Conservation (phyloP, 306 rosid genomes). For the Gastrolobium bilobum region DNA sequence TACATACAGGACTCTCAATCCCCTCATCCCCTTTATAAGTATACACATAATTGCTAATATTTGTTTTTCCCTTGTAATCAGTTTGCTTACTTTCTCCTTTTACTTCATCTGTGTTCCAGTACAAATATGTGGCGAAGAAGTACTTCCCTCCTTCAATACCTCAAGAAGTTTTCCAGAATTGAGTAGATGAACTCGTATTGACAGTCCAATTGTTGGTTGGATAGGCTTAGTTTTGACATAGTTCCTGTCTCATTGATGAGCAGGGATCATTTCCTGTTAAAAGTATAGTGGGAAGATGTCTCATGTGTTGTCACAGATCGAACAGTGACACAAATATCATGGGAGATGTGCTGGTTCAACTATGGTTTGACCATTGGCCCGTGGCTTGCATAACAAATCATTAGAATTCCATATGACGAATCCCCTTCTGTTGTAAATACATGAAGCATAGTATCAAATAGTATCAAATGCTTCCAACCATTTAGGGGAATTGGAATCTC, state of each 20-base stretch:
- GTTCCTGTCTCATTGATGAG: slow-evolving; percentile 6
- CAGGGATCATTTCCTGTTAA: slow-evolving; percentile 31
- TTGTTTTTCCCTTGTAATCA: not conserved
- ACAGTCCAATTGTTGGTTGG: slow-evolving; percentile 48
- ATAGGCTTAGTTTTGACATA: slow-evolving; percentile 54
- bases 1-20: too few relatives aligned
- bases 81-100: not conserved
- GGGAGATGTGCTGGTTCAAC: slow-evolving; percentile 17
- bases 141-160: slow-evolving; percentile 69
- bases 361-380: not conserved
- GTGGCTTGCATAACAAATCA: not conserved
- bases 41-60: not conserved
- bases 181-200: slow-evolving; percentile 23
- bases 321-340: slow-evolving; percentile 23
- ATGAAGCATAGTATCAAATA: too few relatives aligned
- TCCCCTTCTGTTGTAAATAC: not conserved
- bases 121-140: slow-evolving; percentile 83
- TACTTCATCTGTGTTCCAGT: slow-evolving; percentile 57
- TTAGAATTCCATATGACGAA: not conserved
- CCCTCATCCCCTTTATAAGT: too few relatives aligned
- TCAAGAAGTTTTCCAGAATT: slow-evolving; percentile 60
- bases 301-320: slow-evolving; percentile 17
- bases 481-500: not conserved
- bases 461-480: not conserved
- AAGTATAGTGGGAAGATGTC: slow-evolving; percentile 28